phyloP scores from a whole-genome alignment of 306 rosid species.

The Nissolia schottii region DNA sequence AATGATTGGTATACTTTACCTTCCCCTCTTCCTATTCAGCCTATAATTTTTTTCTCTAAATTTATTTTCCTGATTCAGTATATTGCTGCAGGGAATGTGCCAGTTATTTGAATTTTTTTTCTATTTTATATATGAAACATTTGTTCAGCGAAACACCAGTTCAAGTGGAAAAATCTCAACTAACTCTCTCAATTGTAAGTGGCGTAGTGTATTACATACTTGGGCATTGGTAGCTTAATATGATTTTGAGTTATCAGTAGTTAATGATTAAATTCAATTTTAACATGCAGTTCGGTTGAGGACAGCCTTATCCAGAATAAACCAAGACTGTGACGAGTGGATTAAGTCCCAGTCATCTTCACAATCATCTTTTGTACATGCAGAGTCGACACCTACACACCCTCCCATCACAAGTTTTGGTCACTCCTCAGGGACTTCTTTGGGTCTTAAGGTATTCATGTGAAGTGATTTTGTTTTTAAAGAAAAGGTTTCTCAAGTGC shows the following conservation, averaged over 20 bases:
- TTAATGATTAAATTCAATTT: constrained; percentile 27
- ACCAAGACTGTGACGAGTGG: constrained; percentile 91
- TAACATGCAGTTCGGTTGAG: constrained; percentile 71
- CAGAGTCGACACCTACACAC: constrained; percentile 58
- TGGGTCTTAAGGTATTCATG: constrained; percentile 77
- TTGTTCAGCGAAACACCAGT: constrained; percentile 66
- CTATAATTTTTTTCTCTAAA: constrained; percentile 27
- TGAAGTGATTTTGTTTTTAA: not conserved
- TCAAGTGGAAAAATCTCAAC: constrained; percentile 66
- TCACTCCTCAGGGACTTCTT: constrained; percentile 46
- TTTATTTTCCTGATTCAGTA: constrained; percentile 56
- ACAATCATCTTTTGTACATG: constrained; percentile 51
- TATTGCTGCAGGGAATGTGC: constrained; percentile 90
- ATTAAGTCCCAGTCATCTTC: constrained; percentile 54
- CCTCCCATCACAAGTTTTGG: constrained; percentile 55
- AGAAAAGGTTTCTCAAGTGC: not conserved
- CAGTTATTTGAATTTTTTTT: constrained; percentile 85
- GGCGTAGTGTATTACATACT: constrained; percentile 13
- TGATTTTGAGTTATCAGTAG: constrained; percentile 25
- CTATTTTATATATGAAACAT: constrained; percentile 71
- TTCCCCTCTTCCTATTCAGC: constrained; percentile 1
- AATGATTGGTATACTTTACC: constrained; percentile 3
- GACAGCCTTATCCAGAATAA: constrained; percentile 78
- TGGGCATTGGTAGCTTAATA: constrained; percentile 19
- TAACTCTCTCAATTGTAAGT: constrained; percentile 72